These are phyloP conservation scores for Paracoccidioides brasiliensis DNA, from an alignment of 2,329 filamentous ascomycete genomes.

Conservation along the genomic window DNA sequence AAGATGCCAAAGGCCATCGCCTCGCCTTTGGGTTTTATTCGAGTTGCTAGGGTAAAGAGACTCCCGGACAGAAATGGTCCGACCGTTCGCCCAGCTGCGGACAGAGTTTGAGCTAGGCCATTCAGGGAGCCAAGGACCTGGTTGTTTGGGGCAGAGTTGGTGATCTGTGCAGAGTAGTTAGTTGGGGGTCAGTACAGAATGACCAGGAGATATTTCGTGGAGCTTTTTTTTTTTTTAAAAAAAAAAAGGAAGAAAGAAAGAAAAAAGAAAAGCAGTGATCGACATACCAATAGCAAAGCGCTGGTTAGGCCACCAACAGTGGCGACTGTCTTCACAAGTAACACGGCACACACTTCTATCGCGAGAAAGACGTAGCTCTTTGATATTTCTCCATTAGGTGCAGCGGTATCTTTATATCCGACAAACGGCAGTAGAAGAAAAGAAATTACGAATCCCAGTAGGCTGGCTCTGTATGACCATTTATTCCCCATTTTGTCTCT, in stretches of 20 bases:
- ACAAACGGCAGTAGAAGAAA: constrained; percentile 86
- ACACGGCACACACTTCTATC: constrained; percentile 61
- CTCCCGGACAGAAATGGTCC: constrained; percentile 81
- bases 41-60: constrained; percentile 66
- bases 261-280: constrained; percentile 13
- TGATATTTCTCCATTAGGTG: constrained; percentile 43
- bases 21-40: constrained; percentile 67
- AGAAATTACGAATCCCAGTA: constrained; percentile 67
- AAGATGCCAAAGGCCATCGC: constrained; percentile 78
- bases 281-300: constrained; percentile 73
- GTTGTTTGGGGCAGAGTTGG: constrained; percentile 79
- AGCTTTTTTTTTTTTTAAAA: too few relatives aligned
- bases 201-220: not conserved
- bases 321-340: constrained; percentile 82
- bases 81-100: constrained; percentile 73
- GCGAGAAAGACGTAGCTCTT: constrained; percentile 60
- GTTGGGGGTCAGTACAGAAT: not conserved
- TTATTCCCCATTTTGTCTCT: constrained; percentile 73
- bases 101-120: constrained; percentile 85
- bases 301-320: constrained; percentile 82
- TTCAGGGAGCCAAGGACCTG: constrained; percentile 81
- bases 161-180: constrained; percentile 50
- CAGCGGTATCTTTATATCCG: constrained; percentile 54
- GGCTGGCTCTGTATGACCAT: constrained; percentile 63
- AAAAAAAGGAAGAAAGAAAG: too few relatives aligned